Evolutionary conservation across 352 stramenopile species (phyloP).

Genomic region (Globisporangium alternatum): DNA sequence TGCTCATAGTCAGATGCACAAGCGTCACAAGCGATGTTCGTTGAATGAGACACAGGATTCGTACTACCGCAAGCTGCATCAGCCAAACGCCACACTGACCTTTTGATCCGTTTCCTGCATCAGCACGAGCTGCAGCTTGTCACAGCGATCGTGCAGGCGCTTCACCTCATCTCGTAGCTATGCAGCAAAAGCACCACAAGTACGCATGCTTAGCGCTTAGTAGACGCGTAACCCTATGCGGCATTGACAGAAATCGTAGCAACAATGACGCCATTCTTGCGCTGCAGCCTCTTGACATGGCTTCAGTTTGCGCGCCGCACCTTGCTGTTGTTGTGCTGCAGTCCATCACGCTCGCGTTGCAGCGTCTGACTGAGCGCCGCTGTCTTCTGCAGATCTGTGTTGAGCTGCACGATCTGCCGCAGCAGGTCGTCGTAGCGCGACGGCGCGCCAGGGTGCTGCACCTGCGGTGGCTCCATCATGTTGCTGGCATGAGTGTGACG

Average conservation of each 20-base stretch:
- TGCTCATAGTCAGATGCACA: neutral
- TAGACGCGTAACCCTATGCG: too few relatives aligned
- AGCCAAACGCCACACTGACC: constrained; percentile 19
- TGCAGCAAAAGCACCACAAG: neutral
- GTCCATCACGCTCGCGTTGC: constrained; percentile 68
- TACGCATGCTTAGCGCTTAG: neutral
- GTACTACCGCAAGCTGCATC: neutral
- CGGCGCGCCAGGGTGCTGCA: constrained; percentile 4
- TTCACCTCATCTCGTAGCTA: constrained; percentile 67
- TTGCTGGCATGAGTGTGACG: neutral
- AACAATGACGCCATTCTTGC: neutral
- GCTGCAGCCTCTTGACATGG: neutral
- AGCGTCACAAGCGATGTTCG: too few relatives aligned
- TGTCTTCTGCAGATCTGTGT: constrained; percentile 82
- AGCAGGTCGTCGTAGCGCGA: constrained; percentile 73
- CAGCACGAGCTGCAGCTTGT: constrained; percentile 76
- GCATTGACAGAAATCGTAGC: neutral
- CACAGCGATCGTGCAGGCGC: constrained; percentile 67
- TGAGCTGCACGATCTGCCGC: constrained; percentile 82
- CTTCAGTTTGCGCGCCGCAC: constrained; percentile 18
- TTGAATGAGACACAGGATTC: too few relatives aligned
- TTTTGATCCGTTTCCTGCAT: constrained; percentile 84
- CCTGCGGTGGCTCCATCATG: constrained; percentile 8
- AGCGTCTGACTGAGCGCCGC: constrained; percentile 75
- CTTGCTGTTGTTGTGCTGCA: constrained; percentile 62